Evolutionary conservation across 202 grass and related monocot species (phyloP).

Genomic region (Thinopyrum obtusiflorum): DNA sequence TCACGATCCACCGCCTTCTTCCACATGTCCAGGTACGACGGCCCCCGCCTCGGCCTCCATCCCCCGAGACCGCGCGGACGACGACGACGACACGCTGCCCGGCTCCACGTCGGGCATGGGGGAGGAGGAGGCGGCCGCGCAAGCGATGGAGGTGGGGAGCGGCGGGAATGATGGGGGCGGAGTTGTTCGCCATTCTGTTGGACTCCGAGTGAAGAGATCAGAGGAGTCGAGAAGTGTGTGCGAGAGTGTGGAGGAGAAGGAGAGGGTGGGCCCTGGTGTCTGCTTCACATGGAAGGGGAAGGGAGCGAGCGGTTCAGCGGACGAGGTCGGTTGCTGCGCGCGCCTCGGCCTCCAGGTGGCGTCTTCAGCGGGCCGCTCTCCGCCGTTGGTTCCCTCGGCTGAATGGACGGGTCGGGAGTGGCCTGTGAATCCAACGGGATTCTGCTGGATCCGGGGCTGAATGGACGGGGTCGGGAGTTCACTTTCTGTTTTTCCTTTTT

Average conservation of each 20-base stretch:
- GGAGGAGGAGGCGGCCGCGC: neutral
- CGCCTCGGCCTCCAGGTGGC: neutral
- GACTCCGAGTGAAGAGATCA: neutral
- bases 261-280: slow-evolving; percentile 9
- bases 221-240: neutral
- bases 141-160: neutral
- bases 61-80: neutral
- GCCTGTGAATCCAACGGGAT: neutral
- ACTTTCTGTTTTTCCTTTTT: neutral
- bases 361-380: neutral
- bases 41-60: neutral
- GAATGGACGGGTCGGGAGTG: neutral
- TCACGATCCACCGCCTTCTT: slow-evolving; percentile 61
- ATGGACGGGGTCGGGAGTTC: neutral
- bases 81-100: neutral
- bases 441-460: neutral
- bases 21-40: slow-evolving; percentile 71
- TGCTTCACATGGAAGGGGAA: slow-evolving; percentile 37
- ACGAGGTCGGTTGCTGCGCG: neutral
- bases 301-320: neutral
- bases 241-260: slow-evolving; percentile 32
- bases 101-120: neutral
- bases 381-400: slow-evolving; percentile 9
- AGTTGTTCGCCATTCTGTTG: slow-evolving; percentile 29
- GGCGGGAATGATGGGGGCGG: slow-evolving; percentile 5